Conservation (phyloP, 2,329 filamentous ascomycete species). For the Claviceps sp. region DNA sequence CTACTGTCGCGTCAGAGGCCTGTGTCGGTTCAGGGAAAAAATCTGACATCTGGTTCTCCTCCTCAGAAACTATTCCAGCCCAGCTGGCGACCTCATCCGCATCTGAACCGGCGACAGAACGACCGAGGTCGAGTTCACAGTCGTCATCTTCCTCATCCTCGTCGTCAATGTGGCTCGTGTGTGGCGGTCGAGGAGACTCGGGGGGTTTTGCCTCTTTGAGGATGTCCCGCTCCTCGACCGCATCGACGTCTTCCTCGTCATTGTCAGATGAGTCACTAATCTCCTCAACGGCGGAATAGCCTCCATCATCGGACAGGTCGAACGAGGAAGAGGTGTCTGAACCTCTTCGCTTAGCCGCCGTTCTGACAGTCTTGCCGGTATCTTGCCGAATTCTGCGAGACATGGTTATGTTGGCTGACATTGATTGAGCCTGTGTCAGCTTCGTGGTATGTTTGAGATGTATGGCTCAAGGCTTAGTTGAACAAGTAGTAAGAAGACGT, state of each 20-base stretch:
- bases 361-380: conserved; percentile 26
- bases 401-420: conserved; percentile 20
- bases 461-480: neutral
- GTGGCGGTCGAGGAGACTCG: conserved; percentile 38
- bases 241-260: conserved; percentile 65
- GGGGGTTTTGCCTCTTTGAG: conserved; percentile 31
- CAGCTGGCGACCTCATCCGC: conserved; percentile 36
- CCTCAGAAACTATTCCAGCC: conserved; percentile 39
- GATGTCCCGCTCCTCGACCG: conserved; percentile 67
- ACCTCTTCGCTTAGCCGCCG: conserved; percentile 31
- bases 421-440: neutral
- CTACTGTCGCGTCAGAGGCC: conserved; percentile 24
- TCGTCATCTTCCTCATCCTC: conserved; percentile 17
- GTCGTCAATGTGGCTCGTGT: conserved; percentile 7
- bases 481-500: neutral
- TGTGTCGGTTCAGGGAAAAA: conserved; percentile 28
- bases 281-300: conserved; percentile 65
- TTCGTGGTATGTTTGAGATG: neutral
- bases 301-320: conserved; percentile 55
- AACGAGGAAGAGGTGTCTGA: conserved; percentile 42
- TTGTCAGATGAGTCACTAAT: conserved; percentile 67
- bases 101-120: conserved; percentile 23
- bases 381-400: conserved; percentile 41
- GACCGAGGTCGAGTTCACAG: conserved; percentile 25
- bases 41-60: conserved; percentile 30